These are phyloP conservation scores for Starmerella riodocensis DNA, from an alignment of 805 yeast genomes.

Conservation along the genomic window DNA sequence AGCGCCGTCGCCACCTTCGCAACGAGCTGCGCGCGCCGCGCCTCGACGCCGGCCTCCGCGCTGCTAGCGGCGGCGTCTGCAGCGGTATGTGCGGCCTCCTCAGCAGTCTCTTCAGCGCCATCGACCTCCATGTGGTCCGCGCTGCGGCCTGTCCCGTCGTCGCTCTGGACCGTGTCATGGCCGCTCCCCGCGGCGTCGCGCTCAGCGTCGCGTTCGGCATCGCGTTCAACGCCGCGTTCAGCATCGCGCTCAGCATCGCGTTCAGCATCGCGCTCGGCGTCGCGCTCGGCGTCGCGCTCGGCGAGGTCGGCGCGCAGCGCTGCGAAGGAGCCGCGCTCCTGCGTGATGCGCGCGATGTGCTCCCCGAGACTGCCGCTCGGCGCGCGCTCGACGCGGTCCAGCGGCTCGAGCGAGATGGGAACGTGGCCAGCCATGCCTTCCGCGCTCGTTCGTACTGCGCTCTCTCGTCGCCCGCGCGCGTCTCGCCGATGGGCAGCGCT, in stretches of 20 bases:
- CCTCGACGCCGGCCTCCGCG: slow-evolving; percentile 15
- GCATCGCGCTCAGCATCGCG: background rate
- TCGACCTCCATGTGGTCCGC: background rate
- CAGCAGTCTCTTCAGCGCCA: background rate
- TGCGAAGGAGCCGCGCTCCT: slow-evolving; percentile 47
- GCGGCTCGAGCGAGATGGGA: slow-evolving; percentile 19
- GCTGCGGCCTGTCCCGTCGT: background rate
- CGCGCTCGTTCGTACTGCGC: too few relatives aligned
- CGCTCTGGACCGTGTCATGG: slow-evolving; percentile 22
- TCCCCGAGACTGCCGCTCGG: slow-evolving; percentile 22
- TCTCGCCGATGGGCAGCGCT: too few relatives aligned
- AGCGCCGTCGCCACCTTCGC: slow-evolving; percentile 41
- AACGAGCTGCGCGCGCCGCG: slow-evolving; percentile 21
- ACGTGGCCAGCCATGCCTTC: background rate
- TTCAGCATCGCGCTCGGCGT: slow-evolving; percentile 25
- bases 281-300: slow-evolving; percentile 42
- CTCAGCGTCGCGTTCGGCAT: slow-evolving; percentile 20
- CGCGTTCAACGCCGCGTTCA: slow-evolving; percentile 46
- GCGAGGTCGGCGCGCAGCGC: slow-evolving; percentile 46
- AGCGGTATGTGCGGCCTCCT: background rate
- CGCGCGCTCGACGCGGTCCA: slow-evolving; percentile 1
- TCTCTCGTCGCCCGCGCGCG: too few relatives aligned
- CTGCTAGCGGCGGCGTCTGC: background rate
- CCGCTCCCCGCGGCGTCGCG: slow-evolving; percentile 3
- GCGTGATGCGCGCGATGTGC: slow-evolving; percentile 44